phyloP scores from a whole-genome alignment of 2,329 filamentous ascomycete species.

The Nemania serpens region DNA sequence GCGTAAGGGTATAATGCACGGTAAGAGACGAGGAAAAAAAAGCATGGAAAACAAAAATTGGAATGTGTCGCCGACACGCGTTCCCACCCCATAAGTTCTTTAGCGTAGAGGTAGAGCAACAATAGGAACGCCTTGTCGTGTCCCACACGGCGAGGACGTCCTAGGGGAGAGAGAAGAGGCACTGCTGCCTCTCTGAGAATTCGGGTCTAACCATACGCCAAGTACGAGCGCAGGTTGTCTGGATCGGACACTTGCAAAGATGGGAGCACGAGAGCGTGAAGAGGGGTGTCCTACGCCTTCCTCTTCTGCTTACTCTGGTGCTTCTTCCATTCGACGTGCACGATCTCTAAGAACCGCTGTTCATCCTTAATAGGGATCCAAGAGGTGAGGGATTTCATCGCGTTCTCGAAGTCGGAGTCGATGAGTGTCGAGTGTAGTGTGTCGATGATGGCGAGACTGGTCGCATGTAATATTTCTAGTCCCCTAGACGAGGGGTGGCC shows the following conservation, averaged over 20 bases:
- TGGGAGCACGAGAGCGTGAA: constrained; percentile 21
- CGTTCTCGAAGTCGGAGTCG: constrained; percentile 94
- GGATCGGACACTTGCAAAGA: constrained; percentile 5
- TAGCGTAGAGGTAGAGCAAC: constrained; percentile 20
- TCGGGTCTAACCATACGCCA: constrained; percentile 1
- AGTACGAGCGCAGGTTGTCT: neutral
- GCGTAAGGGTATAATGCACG: constrained; percentile 40
- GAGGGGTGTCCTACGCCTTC: constrained; percentile 40
- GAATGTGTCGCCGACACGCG: constrained; percentile 11
- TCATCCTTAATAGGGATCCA: constrained; percentile 95
- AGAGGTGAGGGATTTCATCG: constrained; percentile 94
- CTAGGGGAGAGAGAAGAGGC: neutral
- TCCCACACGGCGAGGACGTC: constrained; percentile 24
- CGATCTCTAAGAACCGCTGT: constrained; percentile 88
- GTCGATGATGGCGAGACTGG: constrained; percentile 86
- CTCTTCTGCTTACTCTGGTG: constrained; percentile 55
- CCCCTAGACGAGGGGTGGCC: constrained; percentile 57
- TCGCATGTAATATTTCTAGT: constrained; percentile 87
- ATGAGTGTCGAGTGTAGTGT: constrained; percentile 86
- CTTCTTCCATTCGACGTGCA: constrained; percentile 82
- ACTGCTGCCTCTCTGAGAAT: neutral
- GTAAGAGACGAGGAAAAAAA: constrained; percentile 19
- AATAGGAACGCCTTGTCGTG: constrained; percentile 28
- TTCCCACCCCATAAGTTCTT: constrained; percentile 11
- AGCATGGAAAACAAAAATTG: neutral